Base-by-base conservation (phyloP, 2,329 filamentous ascomycete genomes). In the Botrytis pseudocinerea region DNA sequence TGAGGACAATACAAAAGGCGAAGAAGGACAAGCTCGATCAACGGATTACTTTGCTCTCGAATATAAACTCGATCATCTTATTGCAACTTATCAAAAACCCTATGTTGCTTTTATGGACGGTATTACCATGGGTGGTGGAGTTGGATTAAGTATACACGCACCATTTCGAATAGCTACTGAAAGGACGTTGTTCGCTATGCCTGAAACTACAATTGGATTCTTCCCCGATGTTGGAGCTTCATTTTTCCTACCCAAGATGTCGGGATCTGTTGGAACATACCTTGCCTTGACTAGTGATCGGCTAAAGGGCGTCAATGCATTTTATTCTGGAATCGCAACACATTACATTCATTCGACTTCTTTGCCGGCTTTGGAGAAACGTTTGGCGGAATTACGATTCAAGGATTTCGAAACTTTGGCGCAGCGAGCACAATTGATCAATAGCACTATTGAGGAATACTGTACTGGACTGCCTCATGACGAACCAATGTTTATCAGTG, bases 151-250 rank as follows among this genome's bases (percentile, higher is more conserved):
- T 82, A 89, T 97, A 70, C 97, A 99, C 83, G 95, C 96, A 3
- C 97, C 96, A 4, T 95, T 99, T 87, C 89, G 96, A 74, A 97
- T 99, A 81, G 96, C 96, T 54, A 99, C 96, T 4, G 96, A 99
- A 84, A 92, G 92, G 81, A 99, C 96, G 9, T 84, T 97, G 65
- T 98, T 99, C 80, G 95, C 97, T 78, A 99, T 99, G 96, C 96
- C 96, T 44, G 96, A 99, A 85, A 99, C 96, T 6, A 97, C 90
- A 14, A 99, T 99, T 80, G 96, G 96, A 57, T 98, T 98, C 87
- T 99, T 99, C 87, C 96, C 97, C 10, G 97, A 99, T 80, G 96
- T 99, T 66, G 96, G 96, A 75, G 97, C 92, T 46, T 97, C 93
- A 18, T 99, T 98, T 86, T 98, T 98, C 87, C 86, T 99, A 71